A percentile compares a stretch with the other conserved stretches of the same genome.
Conservation (phyloP, 2,329 filamentous ascomycete species). For the Colletotrichum cordylinicola region DNA sequence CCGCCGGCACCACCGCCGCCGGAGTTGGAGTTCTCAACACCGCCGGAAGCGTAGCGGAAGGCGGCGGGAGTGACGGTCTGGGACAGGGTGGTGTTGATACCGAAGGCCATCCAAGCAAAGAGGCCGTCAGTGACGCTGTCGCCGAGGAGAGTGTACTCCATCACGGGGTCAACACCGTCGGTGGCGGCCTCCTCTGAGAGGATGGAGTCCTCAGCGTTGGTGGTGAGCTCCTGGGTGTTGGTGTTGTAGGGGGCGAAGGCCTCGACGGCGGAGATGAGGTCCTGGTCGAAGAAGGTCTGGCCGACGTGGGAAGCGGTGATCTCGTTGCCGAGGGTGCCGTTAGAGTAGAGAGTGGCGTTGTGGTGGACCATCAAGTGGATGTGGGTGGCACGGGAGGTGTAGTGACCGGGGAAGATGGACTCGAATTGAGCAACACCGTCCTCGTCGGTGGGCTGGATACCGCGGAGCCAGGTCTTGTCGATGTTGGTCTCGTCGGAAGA, state of each 20-base stretch:
- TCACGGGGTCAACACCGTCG: conserved; percentile 60
- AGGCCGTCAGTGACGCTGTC: conserved; percentile 56
- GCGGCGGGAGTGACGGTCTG: conserved; percentile 32
- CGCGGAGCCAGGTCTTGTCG: conserved; percentile 43
- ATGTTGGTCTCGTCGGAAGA: conserved; percentile 31
- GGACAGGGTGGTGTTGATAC: conserved; percentile 43
- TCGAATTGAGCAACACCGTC: conserved; percentile 47
- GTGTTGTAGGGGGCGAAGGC: conserved; percentile 46
- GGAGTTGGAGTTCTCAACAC: conserved; percentile 32
- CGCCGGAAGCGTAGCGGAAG: conserved; percentile 35
- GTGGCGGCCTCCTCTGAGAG: conserved; percentile 50
- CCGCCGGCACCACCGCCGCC: conserved; percentile 22
- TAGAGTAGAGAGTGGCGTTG: conserved; percentile 33
- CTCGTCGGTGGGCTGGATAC: conserved; percentile 42
- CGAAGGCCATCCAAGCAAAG: conserved; percentile 59
- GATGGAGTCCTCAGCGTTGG: conserved; percentile 56
- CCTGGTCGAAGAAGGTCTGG: conserved; percentile 68
- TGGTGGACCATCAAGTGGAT: conserved; percentile 43
- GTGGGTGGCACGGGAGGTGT: conserved; percentile 44
- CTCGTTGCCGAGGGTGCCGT: conserved; percentile 41
- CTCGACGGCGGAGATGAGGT: conserved; percentile 56
- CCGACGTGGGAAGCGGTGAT: conserved; percentile 62
- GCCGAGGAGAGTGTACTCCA: conserved; percentile 63
- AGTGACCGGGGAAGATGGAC: conserved; percentile 50
- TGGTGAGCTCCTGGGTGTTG: conserved; percentile 49